Percentiles rank a stretch among this genome's conserved stretches.
phyloP scores from a whole-genome alignment of 768 basidiomycete genomes.

The Suillus bovinus region DNA sequence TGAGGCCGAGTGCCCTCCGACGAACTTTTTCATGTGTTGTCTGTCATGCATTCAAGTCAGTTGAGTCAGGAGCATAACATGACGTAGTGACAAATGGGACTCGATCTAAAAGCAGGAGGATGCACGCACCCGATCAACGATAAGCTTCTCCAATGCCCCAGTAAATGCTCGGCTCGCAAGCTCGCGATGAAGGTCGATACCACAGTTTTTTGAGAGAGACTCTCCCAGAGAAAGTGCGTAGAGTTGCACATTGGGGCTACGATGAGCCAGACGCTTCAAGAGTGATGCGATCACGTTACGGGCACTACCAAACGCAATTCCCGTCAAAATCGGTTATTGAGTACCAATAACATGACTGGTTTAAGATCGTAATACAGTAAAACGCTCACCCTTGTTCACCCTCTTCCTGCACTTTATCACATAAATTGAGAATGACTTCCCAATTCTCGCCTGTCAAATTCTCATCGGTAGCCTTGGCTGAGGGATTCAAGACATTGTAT shows the following conservation, averaged over 20 bases:
- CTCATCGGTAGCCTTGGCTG: conserved; percentile 97
- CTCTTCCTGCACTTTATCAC: conserved; percentile 94
- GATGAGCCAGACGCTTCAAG: conserved; percentile 88
- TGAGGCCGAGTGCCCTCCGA: conserved; percentile 64
- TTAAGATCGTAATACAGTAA: conserved; percentile 5
- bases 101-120: not conserved
- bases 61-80: conserved; percentile 1
- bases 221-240: conserved; percentile 89
- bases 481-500: not conserved
- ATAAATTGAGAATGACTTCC: conserved; percentile 92
- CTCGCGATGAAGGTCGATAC: conserved; percentile 77
- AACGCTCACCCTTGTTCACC: conserved; percentile 73
- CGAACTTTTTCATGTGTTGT: conserved; percentile 93
- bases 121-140: conserved; percentile 78
- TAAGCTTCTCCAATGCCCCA: conserved; percentile 79
- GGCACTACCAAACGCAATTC: conserved; percentile 53
- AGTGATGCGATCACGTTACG: conserved; percentile 82
- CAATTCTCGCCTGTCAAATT: conserved; percentile 94
- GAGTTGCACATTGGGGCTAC: conserved; percentile 95
- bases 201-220: conserved; percentile 90
- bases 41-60: conserved; percentile 40
- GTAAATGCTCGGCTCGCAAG: conserved; percentile 91
- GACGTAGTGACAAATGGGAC: not conserved
- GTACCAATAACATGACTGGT: not conserved
- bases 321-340: conserved; percentile 19